Conservation (phyloP, 78 protist species). For the Chrysochromulina parva region DNA sequence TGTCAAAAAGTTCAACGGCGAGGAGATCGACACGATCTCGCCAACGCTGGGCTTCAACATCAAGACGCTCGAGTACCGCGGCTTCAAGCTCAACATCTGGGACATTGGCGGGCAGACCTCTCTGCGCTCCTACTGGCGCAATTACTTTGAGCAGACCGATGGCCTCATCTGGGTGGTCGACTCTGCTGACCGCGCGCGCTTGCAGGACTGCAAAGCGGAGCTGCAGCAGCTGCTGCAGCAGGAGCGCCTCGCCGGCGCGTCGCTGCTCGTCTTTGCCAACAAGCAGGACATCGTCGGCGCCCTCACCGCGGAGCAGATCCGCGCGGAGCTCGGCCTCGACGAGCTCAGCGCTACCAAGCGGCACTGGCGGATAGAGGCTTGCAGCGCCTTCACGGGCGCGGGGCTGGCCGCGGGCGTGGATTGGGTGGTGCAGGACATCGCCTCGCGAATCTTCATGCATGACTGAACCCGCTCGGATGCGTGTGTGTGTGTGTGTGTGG, state of each 20-base stretch:
- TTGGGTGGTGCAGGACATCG: slow-evolving; percentile 95
- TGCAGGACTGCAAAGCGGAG: slow-evolving; percentile 81
- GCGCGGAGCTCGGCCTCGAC: slow-evolving; percentile 47
- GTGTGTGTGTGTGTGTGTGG: too few species aligned
- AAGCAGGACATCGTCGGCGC: slow-evolving; percentile 96
- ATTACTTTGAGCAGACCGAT: slow-evolving; percentile 95
- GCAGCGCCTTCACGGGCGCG: slow-evolving; percentile 91
- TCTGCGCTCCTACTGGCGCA: slow-evolving; percentile 97
- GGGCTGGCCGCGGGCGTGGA: slow-evolving; percentile 90
- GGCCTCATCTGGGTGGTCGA: slow-evolving; percentile 99
- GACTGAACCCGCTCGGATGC: slow-evolving; percentile 35
- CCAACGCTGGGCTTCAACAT: slow-evolving; percentile 99
- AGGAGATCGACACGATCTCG: slow-evolving; percentile 78
- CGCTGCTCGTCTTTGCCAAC: slow-evolving; percentile 95
- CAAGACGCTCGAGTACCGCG: slow-evolving; percentile 74
- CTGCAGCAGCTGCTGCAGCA: slow-evolving; percentile 62
- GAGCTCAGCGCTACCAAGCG: slow-evolving; percentile 68
- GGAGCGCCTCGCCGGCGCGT: slow-evolving; percentile 93
- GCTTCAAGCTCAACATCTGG: slow-evolving; percentile 96
- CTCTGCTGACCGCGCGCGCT: slow-evolving; percentile 83
- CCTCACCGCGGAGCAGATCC: slow-evolving; percentile 70
- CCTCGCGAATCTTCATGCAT: slow-evolving; percentile 83
- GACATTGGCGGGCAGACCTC: slow-evolving; percentile 99
- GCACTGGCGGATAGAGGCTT: slow-evolving; percentile 79
- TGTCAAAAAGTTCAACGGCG: slow-evolving; percentile 89